phyloP scores from a whole-genome alignment of 2,329 filamentous ascomycete genomes.

The Passalora sequoiae region DNA sequence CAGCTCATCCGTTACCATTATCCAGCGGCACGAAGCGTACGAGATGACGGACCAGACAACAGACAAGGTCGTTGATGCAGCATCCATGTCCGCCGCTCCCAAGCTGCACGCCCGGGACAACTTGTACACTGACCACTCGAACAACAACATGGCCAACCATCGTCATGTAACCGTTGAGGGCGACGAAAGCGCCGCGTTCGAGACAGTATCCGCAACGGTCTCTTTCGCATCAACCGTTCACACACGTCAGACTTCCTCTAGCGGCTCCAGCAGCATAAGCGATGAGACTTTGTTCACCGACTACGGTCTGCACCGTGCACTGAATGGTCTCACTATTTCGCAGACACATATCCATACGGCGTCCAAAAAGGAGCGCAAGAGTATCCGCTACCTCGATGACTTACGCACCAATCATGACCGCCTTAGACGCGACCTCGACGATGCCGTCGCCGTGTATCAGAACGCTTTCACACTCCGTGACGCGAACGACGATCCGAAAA shows the following conservation, averaged over 20 bases:
- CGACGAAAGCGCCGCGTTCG: too few species aligned
- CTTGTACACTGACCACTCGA: too few species aligned
- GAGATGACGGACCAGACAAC: too few species aligned
- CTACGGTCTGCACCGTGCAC: conserved; percentile 11
- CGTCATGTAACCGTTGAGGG: too few species aligned
- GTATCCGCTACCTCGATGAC: conserved; percentile 9
- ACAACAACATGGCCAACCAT: too few species aligned
- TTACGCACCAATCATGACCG: neutral
- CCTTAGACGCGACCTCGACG: conserved; percentile 5
- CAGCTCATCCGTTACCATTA: too few species aligned
- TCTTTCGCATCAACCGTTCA: too few species aligned
- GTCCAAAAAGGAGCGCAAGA: conserved; percentile 14
- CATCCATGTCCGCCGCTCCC: too few species aligned
- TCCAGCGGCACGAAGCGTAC: too few species aligned
- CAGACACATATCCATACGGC: conserved; percentile 9
- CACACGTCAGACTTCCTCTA: neutral
- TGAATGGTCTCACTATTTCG: conserved; percentile 8
- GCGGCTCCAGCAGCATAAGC: conserved; percentile 8
- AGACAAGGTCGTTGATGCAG: too few species aligned
- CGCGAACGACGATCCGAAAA: conserved; percentile 6
- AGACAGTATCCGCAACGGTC: too few species aligned
- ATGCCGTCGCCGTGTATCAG: conserved; percentile 6
- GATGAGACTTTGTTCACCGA: conserved; percentile 5
- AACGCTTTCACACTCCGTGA: conserved; percentile 1
- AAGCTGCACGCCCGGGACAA: too few species aligned